Conservation (phyloP, 164 flowering plant genomes). For the Magnolia sinica region DNA sequence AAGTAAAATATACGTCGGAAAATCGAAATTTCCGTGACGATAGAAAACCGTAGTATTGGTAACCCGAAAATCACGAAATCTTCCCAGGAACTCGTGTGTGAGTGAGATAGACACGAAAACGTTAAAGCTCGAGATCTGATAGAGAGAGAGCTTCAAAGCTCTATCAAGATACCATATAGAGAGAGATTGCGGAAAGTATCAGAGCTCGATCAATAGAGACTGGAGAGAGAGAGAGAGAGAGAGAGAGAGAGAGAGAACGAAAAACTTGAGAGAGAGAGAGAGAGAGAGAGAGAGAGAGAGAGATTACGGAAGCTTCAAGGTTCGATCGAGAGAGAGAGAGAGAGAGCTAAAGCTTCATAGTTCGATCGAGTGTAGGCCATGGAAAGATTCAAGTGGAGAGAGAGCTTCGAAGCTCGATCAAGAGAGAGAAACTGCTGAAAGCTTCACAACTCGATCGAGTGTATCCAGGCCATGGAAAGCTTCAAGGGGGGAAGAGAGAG, state of each 20-base stretch:
- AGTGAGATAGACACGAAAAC: no score
- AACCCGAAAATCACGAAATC: not conserved
- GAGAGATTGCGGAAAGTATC: not conserved
- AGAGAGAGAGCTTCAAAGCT: no score
- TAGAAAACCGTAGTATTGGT: not conserved
- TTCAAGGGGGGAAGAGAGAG: not conserved
- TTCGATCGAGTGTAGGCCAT: not conserved
- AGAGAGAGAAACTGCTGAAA: not conserved
- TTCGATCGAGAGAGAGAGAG: no score
- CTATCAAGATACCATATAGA: no score
- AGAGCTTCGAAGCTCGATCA: not conserved
- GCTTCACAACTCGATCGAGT: no score
- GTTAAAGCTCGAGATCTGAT: no score
- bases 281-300: not conserved
- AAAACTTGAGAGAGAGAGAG: not conserved
- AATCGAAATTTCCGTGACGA: not conserved
- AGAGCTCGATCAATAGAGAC: not conserved
- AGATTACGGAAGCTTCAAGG: not conserved
- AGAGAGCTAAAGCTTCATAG: not conserved
- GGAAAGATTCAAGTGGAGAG: not conserved
- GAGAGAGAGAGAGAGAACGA: not conserved
- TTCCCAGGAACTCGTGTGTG: no score
- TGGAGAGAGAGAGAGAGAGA: not conserved
- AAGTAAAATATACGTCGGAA: not conserved
- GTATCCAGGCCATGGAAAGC: not conserved